Base-by-base conservation (phyloP, 164 flowering plant genomes). In the Tetracentron sinense region DNA sequence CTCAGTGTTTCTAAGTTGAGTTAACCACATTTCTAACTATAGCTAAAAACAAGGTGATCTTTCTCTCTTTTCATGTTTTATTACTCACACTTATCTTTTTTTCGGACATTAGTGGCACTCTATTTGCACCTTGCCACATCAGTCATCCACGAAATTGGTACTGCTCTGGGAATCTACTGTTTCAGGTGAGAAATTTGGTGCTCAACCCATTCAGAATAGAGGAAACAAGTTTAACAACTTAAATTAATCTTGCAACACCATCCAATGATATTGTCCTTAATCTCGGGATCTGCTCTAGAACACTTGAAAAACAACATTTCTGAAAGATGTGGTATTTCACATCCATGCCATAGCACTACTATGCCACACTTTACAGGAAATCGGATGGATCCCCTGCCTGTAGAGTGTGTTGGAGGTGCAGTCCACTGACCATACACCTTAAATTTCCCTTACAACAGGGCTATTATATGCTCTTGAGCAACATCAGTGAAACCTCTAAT, bases 81-180 rank as follows among this genome's bases (percentile, higher is more conserved):
- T n/a, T n/a, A n/a, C n/a, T n/a, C n/a, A n/a, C n/a, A n/a, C n/a
- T n/a, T n/a, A n/a, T n/a, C n/a, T n/a, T n/a, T n/a, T n/a, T n/a
- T n/a, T n/a, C n/a, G n/a, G n/a, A n/a, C n/a, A 19, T 19, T 76
- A 94, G 97, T 30, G 59, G 65, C 72, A 7, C 86, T 95, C 21
- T 95, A 95, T 75, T 64, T 95, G 75, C 87, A 92, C 69, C 90
- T 95, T 64, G 97, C 92, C 23, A 92, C 87, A 3, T 84, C 97
- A 29, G 96, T 95, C 63, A 70, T 87, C 59, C 86, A 88, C 60
- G 97, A 95, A 75, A 92, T 95, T 63, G 92, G 97, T 10, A 53
- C 90, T 31, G 96, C 97, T 8, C 68, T 95, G 67, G 97, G 99
- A 62, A 92, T 95, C 52, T 74, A 73, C 72, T 95, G 99, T 72